Base-by-base conservation (phyloP, 495 filamentous ascomycete species). In the Xylaria scruposa region DNA sequence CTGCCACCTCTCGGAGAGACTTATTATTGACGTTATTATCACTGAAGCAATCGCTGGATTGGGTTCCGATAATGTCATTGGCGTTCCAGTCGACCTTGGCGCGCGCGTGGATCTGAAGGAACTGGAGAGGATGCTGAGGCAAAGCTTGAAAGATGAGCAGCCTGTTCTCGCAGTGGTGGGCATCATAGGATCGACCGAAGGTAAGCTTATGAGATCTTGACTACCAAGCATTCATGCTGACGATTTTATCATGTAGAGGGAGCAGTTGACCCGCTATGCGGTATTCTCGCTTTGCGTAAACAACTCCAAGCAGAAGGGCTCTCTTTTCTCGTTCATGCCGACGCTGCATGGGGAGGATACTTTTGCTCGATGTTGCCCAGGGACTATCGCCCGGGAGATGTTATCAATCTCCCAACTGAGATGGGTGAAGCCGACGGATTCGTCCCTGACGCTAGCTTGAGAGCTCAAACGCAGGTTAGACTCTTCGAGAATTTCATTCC, bases 341-440 rank as follows among this genome's bases (percentile, higher is more conserved):
- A 86, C 73, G 83, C 83, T 6, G 85, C 84, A 0, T 87, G 85
- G 86, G 84, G 85, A 31, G 85, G 85, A 6, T 88, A 87, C 69
- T 87, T 88, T 72, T 75, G 77, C 67, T 78, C 82, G 0, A 83
- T 85, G 83, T 69, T 85, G 33, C 80, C 77, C 6, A 73, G 67
- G 21, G 74, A 71, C 21, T 74, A 68, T 47, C 66, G 71, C 38
- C 65, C 74, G 1, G 65, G 72, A 9, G 72, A 79, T n/a, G 63
- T 74, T 10, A 68, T 69, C n/a, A 71, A 67, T 44, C 40, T 70
- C 53, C 75, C 67, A 38, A 67, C 59, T 12, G 69, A 73, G 65
- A 78, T 56, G 67, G 74, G 70, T 24, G 70, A 56, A 26, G 66
- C 36, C 2, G 78, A 76, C 56, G 78, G 79, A 5, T 78, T 77